These are phyloP conservation scores for Metroxylon sagu DNA, from an alignment of 176 grass and related monocot genomes.

Conservation along the genomic window DNA sequence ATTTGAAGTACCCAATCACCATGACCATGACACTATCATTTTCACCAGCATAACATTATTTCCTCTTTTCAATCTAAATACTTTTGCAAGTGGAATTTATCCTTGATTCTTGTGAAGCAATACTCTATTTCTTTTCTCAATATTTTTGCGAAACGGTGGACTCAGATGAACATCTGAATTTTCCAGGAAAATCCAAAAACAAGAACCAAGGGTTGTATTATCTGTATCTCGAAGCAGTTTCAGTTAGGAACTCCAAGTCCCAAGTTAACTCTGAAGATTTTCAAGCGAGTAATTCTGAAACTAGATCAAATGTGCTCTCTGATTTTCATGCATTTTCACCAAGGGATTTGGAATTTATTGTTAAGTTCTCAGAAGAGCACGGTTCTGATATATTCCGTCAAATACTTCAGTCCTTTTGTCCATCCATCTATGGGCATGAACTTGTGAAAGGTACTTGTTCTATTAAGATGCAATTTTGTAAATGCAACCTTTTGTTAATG, in stretches of 20 bases:
- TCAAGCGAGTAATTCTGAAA: constrained; percentile 23
- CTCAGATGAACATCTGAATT: constrained; percentile 17
- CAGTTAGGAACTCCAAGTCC: constrained; percentile 52
- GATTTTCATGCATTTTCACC: constrained; percentile 44
- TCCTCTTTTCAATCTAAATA: no score
- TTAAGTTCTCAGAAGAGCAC: constrained; percentile 52
- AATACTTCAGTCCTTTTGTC: constrained; percentile 85
- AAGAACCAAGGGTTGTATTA: constrained; percentile 73
- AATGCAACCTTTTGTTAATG: no score
- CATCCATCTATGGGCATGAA: constrained; percentile 91
- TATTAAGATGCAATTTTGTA: no score
- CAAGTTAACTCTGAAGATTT: constrained; percentile 38
- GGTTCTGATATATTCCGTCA: constrained; percentile 73
- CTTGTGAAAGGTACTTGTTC: constrained; percentile 79
- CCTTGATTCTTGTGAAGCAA: not conserved
- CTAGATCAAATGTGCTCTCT: constrained; percentile 20
- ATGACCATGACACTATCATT: no score
- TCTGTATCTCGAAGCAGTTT: constrained; percentile 81
- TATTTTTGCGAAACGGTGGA: constrained; percentile 11
- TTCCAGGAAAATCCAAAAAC: constrained; percentile 68
- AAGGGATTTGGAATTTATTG: constrained; percentile 44
- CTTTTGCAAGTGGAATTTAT: not conserved
- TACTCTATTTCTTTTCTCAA: not conserved
- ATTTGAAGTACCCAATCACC: no score
- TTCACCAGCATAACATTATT: no score